phyloP scores from a whole-genome alignment of 805 yeast species.

The Deakozyma indianensis region DNA sequence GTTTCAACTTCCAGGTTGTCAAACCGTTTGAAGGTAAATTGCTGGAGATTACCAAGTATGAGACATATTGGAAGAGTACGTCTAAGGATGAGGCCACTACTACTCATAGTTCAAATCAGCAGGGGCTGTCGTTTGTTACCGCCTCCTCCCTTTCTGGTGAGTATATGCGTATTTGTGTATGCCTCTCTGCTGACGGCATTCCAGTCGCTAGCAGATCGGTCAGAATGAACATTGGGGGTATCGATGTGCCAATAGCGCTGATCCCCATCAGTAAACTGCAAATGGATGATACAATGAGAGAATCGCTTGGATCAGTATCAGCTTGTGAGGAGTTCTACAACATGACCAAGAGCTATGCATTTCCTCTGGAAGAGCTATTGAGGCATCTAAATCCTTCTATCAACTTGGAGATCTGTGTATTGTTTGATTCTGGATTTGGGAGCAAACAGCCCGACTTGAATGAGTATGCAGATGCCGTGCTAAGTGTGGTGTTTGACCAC shows the following conservation, averaged over 20 bases:
- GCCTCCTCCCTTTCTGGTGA: conserved; percentile 81
- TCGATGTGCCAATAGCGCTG: not conserved
- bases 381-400: conserved; percentile 40
- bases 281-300: conserved; percentile 13
- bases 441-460: conserved; percentile 26
- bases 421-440: conserved; percentile 25
- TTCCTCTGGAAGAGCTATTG: conserved; percentile 49
- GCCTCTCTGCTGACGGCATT: conserved; percentile 67
- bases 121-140: conserved; percentile 60
- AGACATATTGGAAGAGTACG: conserved; percentile 94
- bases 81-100: conserved; percentile 28
- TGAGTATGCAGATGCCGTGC: conserved; percentile 57
- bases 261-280: not conserved
- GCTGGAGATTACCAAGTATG: conserved; percentile 80
- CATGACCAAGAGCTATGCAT: conserved; percentile 32
- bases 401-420: conserved; percentile 58
- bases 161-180: conserved; percentile 55
- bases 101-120: conserved; percentile 5
- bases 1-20: conserved; percentile 66
- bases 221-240: not conserved
- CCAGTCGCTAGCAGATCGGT: conserved; percentile 39
- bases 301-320: conserved; percentile 14
- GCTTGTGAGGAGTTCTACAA: conserved; percentile 27
- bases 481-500: conserved; percentile 62
- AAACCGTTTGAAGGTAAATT: conserved; percentile 79